Base-by-base conservation (phyloP, 1,284 basidiomycete species). In the Abortiporus biennis region DNA sequence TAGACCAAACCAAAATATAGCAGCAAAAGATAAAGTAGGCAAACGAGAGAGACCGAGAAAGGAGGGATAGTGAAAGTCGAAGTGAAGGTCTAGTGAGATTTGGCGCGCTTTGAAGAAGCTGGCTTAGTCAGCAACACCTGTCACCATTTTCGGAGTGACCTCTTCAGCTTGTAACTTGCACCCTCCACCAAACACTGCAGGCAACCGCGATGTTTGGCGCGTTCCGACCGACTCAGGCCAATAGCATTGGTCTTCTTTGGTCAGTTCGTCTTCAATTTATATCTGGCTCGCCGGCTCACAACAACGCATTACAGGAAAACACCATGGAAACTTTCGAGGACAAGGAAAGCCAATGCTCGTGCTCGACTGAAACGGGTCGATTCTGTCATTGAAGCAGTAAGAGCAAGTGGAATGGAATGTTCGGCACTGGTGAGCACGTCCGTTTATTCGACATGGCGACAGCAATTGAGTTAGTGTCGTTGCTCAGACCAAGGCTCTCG, bases 351-450 rank as follows among this genome's bases (percentile, higher is more conserved):
- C 17, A 94, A 96, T 54, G 90, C 85, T 43, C 80, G 95, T 21
- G 69, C 84, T 47, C 78, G 96, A 41, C 76, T 99, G 50, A 92
- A 90, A 69, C 85, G 80, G 56, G 95, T 99, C 36, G 95, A 99
- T 68, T 68, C 80, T 3, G 94, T 99, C 40, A 95, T 99, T 51
- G 84, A 91, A 45, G 80, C 92, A 1, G 83, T 99, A 3, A 72
- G 79, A 45, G 69, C 78, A 17, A 91, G 85, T 50, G 92, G 93
- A 6, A 74, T 97, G 3, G 58, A 88, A 57, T 91, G 85, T 56
- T 60, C 65, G 32, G 72, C 90, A 36, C 65, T 96, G 61, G 89
- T 87, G 58, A 56, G 82, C 70, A 43, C 44, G 22, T n/a, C 25
- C 43, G 38, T 30, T 33, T 36, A 13, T 6, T 20, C n/a, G 47